Evolutionary conservation across 2,329 filamentous ascomycete species (phyloP), one percentile per base, ranked within the genome.

Genomic region (Tolypocladium tundrense): DNA sequence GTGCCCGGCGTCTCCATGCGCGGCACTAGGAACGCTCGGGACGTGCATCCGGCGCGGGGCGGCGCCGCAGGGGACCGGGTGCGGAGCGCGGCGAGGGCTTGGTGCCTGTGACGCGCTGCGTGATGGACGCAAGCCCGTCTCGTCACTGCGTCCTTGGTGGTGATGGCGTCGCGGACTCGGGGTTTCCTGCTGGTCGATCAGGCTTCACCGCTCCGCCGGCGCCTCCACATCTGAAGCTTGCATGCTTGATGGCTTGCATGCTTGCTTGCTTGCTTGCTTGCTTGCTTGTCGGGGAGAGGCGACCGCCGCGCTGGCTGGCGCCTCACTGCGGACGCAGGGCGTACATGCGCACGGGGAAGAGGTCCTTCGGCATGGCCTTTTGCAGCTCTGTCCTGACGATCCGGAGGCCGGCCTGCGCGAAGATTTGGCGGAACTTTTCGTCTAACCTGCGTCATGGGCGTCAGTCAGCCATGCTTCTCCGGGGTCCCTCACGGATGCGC

Each of bases 301-400:
- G 27, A 10, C 11, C 7, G 48, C 48, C 27, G 8, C n/a, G 27
- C 48, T 13, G 48, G 48, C 27, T 31, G 2, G 31, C 19, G 48
- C 31, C 53, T 54, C 37, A 54, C 27, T 41, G 53, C 48, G 35
- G 55, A 39, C 55, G 43, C 65, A 95, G 72, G 1, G 88, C 90
- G 72, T 90, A 95, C 68, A 86, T 86, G 64, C 83, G 81, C n/a
- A 95, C 88, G 1, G 88, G 87, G 66, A 85, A 86, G 50, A 94
- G 70, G 37, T 54, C 35, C n/a, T 14, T 55, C 2, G 60, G 62
- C 51, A 92, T 85, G 0, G 88, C 88, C 53, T 77, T 81, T 72
- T 92, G 88, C 55, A 88, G 65, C 70, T 92, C 88, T 1, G 81
- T 84, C 68, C 77, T 82, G 54, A 89, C 72, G 31, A 94, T 69